Evolutionary conservation across 2,329 filamentous ascomycete genomes (phyloP).

Genomic region (Penicillium sp.): DNA sequence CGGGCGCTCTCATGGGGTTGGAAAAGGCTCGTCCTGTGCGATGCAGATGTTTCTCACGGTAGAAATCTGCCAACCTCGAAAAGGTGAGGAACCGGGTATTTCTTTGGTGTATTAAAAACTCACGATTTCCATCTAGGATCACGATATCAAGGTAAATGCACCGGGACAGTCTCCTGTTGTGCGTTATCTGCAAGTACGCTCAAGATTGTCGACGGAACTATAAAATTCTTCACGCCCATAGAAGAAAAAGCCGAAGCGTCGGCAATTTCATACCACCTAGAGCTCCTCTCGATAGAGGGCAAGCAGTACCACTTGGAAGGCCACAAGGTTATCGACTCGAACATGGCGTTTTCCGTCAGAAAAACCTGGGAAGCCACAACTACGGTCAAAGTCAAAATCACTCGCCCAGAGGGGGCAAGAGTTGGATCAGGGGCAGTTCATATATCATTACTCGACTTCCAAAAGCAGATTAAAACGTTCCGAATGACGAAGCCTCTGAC

Average conservation of each 20-base stretch:
- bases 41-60: not conserved
- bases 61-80: not conserved
- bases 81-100: not conserved
- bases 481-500: not conserved
- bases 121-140: not conserved
- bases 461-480: not conserved
- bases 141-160: not conserved
- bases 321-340: constrained; percentile 5
- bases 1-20: not conserved
- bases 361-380: constrained; percentile 17
- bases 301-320: constrained; percentile 5
- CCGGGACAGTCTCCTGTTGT: not conserved
- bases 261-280: not conserved
- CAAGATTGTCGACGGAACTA: not conserved
- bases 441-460: constrained; percentile 12
- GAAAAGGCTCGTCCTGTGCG: not conserved
- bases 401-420: not conserved
- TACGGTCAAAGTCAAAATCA: constrained; percentile 10
- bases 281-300: not conserved
- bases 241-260: not conserved
- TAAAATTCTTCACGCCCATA: not conserved
- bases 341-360: constrained; percentile 6
- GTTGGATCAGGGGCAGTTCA: constrained; percentile 11
- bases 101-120: not conserved
- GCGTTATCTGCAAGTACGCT: not conserved